Conservation (phyloP, 176 grass and related monocot species). For the Oryza glumipatula region DNA sequence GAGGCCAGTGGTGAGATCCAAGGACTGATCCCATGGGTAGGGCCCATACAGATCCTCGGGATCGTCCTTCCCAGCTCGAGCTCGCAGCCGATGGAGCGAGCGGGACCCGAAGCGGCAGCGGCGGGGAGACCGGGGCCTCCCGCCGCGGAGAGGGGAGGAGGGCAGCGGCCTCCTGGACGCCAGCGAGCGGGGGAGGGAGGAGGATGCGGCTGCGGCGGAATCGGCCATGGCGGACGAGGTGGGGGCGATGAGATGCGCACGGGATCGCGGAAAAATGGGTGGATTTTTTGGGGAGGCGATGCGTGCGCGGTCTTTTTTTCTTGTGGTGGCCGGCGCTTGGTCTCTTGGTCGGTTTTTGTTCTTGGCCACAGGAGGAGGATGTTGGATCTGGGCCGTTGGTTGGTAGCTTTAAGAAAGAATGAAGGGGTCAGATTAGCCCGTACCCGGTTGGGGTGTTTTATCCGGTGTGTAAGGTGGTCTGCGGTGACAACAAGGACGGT, state of each 20-base stretch:
- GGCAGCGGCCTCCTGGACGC: conserved; percentile 47
- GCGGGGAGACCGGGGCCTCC: conserved; percentile 13
- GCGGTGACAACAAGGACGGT: not conserved
- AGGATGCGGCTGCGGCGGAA: conserved; percentile 45
- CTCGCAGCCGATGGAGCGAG: conserved; percentile 42
- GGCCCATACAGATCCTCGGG: conserved; percentile 80
- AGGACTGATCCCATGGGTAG: conserved; percentile 84
- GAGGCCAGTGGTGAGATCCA: conserved; percentile 43
- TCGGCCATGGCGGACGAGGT: conserved; percentile 52
- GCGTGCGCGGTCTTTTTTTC: conserved; percentile 20
- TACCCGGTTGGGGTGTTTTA: not conserved
- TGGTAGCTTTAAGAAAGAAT: not conserved
- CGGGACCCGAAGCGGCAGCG: conserved; percentile 24
- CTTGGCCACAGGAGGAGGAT: not conserved
- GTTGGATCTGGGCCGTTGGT: conserved; percentile 11
- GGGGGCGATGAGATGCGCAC: not conserved
- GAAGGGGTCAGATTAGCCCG: conserved; percentile 4
- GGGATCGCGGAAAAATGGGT: not conserved
- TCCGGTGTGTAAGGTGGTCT: not conserved
- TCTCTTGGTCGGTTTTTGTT: not conserved
- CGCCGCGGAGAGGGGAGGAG: conserved; percentile 30
- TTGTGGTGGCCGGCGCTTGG: conserved; percentile 33
- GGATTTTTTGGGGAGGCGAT: conserved; percentile 24
- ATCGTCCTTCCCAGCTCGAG: conserved; percentile 55
- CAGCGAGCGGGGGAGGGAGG: conserved; percentile 44